phyloP scores from a whole-genome alignment of 768 basidiomycete species.

The Chalciporus chontae region DNA sequence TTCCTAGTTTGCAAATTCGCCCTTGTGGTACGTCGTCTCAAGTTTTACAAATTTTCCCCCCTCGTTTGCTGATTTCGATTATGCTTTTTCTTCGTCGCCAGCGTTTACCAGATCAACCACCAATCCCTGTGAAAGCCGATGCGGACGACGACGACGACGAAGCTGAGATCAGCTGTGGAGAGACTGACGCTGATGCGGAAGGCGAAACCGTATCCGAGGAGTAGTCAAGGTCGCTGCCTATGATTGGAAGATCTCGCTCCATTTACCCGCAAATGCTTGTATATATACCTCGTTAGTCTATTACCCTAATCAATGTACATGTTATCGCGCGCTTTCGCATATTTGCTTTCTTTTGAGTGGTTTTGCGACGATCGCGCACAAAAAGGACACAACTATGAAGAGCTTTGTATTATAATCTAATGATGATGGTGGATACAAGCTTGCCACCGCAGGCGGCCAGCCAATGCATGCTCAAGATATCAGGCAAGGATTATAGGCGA shows the following conservation, averaged over 20 bases:
- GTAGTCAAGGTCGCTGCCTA: not conserved
- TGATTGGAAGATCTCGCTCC: not conserved
- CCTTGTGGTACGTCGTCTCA: constrained; percentile 56
- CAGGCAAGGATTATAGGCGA: not conserved
- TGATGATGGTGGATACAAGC: no score
- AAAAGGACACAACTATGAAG: not conserved
- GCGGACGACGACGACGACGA: constrained; percentile 8
- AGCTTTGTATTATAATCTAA: constrained; percentile 1
- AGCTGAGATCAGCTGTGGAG: not conserved
- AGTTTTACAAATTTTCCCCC: not conserved
- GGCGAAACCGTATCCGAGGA: not conserved
- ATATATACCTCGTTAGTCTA: no score
- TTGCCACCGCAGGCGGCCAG: not conserved
- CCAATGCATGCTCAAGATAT: constrained; percentile 11
- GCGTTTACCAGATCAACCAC: constrained; percentile 25
- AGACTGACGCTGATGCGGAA: not conserved
- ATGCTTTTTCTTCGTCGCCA: not conserved
- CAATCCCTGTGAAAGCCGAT: constrained; percentile 23
- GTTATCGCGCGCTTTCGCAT: no score
- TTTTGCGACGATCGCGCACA: no score
- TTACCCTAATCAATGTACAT: no score
- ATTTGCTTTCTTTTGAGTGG: no score
- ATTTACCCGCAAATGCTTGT: no score
- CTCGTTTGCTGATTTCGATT: not conserved
- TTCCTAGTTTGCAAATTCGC: constrained; percentile 83